Percentiles rank a stretch among this genome's conserved stretches.
phyloP scores from a whole-genome alignment of 495 filamentous ascomycete species.

The Chaetomium tenue region DNA sequence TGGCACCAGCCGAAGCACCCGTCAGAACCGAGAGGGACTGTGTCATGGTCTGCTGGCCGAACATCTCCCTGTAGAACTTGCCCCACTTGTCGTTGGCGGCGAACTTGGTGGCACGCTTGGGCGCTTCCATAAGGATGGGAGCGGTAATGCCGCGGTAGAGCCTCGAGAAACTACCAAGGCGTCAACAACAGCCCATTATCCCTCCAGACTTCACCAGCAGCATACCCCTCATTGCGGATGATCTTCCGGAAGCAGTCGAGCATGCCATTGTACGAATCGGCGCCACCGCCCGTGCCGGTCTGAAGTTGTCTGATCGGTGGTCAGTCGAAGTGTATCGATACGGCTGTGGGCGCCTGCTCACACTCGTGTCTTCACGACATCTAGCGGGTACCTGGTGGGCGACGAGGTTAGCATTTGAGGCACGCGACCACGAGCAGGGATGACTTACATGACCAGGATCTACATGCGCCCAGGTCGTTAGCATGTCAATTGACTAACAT shows the following conservation, averaged over 20 bases:
- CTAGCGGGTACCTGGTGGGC: slow-evolving; percentile 81
- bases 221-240: slow-evolving; percentile 86
- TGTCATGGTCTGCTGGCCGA: slow-evolving; percentile 81
- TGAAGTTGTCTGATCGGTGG: slow-evolving; percentile 72
- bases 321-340: slow-evolving; percentile 32
- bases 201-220: not conserved
- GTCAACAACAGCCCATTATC: slow-evolving; percentile 14
- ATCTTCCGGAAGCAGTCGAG: slow-evolving; percentile 97
- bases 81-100: slow-evolving; percentile 99
- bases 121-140: slow-evolving; percentile 97
- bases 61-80: slow-evolving; percentile 78
- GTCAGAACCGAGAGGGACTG: slow-evolving; percentile 87
- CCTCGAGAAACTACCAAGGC: slow-evolving; percentile 64
- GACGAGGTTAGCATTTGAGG: slow-evolving; percentile 26
- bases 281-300: slow-evolving; percentile 64
- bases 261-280: slow-evolving; percentile 91
- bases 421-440: slow-evolving; percentile 24
- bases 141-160: slow-evolving; percentile 94
- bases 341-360: slow-evolving; percentile 47
- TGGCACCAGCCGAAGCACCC: slow-evolving; percentile 90
- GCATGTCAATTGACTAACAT: slow-evolving; percentile 27
- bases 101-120: slow-evolving; percentile 98
- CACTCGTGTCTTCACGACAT: slow-evolving; percentile 98
- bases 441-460: slow-evolving; percentile 80
- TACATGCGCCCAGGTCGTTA: slow-evolving; percentile 43